phyloP scores from a whole-genome alignment of 345 rosid genomes.

The Eucalyptus globulus region DNA sequence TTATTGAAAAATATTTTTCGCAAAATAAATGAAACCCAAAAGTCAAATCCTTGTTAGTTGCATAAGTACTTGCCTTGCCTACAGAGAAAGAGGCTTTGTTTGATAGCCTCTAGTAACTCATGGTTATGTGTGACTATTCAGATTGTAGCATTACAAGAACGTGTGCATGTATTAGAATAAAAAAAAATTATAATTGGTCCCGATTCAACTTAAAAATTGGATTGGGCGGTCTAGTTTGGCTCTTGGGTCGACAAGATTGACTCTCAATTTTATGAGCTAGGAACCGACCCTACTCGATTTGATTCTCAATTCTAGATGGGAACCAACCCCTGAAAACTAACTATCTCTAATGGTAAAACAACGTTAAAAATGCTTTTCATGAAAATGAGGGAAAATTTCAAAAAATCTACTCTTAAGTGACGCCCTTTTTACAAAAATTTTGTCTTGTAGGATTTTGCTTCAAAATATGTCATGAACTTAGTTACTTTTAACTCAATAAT shows the following conservation, averaged over 20 bases:
- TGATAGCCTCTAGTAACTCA: not conserved
- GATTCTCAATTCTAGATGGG: accelerated
- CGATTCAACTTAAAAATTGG: accelerated
- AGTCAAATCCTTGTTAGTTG: not conserved
- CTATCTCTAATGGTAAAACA: accelerated
- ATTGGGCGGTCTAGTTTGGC: accelerated
- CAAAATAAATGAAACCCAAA: accelerated
- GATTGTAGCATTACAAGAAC: not conserved
- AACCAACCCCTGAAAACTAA: accelerated
- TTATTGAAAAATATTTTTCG: accelerated
- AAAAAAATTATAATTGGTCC: accelerated
- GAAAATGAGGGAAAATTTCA: not conserved
- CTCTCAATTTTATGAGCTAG: not conserved
- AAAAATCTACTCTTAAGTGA: not conserved
- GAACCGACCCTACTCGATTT: accelerated
- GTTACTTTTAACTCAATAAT: too few relatives aligned
- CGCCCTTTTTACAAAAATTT: not conserved
- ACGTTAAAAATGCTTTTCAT: accelerated
- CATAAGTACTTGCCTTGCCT: not conserved
- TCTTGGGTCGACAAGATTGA: accelerated
- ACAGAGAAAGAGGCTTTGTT: not conserved
- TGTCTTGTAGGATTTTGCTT: not conserved
- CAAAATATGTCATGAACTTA: not conserved
- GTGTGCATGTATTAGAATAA: not conserved
- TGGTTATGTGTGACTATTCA: not conserved